Evolutionary conservation across 2,329 filamentous ascomycete species (phyloP).

Genomic region (Biscogniauxia sp.): DNA sequence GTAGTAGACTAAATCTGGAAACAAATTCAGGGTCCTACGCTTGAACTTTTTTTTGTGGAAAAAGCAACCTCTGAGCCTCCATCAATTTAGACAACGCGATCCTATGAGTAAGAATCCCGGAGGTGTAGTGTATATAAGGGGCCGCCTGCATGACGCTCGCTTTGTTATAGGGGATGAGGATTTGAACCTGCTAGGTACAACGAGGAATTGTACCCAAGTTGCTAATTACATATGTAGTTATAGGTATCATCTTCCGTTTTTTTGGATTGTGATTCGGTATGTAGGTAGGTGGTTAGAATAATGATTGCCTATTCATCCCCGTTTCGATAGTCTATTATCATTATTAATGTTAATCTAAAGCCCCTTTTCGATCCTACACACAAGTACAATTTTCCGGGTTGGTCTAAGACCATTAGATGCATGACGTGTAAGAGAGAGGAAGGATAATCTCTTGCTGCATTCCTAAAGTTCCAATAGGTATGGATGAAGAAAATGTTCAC

Average conservation of each 20-base stretch:
- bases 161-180: no score
- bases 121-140: no score
- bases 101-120: background rate
- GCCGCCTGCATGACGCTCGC: no score
- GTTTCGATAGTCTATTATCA: background rate
- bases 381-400: conserved; percentile 16
- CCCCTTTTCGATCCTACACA: conserved; percentile 13
- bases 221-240: background rate
- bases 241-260: background rate
- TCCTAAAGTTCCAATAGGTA: no score
- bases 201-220: background rate
- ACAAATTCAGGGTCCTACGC: background rate
- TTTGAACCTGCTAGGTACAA: background rate
- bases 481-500: no score
- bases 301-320: conserved; percentile 11
- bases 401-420: conserved; percentile 7
- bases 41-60: background rate
- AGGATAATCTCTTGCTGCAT: no score
- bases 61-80: background rate
- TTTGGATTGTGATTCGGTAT: conserved; percentile 5
- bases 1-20: background rate
- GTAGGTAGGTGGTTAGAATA: conserved; percentile 6
- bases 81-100: no score
- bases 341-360: conserved; percentile 10
- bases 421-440: conserved; percentile 1